Conservation (phyloP, 2,329 filamentous ascomycete genomes). For the Dactylellina haptotyla region DNA sequence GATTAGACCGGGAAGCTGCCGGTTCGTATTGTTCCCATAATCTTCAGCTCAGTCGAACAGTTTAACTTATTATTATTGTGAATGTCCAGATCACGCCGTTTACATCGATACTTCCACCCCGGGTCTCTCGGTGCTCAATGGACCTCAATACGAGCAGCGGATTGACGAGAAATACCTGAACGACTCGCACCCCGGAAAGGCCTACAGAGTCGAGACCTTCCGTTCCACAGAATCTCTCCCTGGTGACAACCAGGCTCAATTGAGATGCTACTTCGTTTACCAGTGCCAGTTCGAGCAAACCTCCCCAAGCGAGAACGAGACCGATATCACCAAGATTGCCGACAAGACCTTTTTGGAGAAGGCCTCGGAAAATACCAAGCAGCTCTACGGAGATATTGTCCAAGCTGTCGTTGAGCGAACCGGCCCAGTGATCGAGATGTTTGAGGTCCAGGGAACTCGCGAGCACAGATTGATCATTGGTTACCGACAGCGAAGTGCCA, state of each 20-base stretch:
- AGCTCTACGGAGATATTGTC: conserved; percentile 94
- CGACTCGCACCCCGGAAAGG: conserved; percentile 73
- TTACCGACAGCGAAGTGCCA: conserved; percentile 90
- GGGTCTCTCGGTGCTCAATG: conserved; percentile 77
- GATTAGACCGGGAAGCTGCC: conserved; percentile 88
- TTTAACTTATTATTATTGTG: background rate
- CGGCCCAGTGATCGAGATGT: conserved; percentile 96
- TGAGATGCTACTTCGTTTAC: conserved; percentile 99
- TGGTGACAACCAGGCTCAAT: conserved; percentile 77
- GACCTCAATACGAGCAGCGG: conserved; percentile 91
- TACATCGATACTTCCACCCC: conserved; percentile 98
- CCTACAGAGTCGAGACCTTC: conserved; percentile 97
- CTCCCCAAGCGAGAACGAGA: conserved; percentile 79
- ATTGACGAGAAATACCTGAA: conserved; percentile 97
- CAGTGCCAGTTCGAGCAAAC: conserved; percentile 88
- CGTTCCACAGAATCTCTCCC: conserved; percentile 85
- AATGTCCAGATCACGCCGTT: conserved; percentile 82
- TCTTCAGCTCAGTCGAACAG: background rate
- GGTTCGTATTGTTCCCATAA: conserved; percentile 44
- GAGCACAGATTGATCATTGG: conserved; percentile 96
- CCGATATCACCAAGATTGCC: conserved; percentile 87
- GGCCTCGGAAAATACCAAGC: conserved; percentile 93
- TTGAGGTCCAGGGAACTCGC: conserved; percentile 87
- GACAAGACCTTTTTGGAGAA: conserved; percentile 95
- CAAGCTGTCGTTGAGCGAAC: conserved; percentile 82